These are phyloP conservation scores for Penicillium malachiteum DNA, from an alignment of 495 filamentous ascomycete species.

Conservation along the genomic window DNA sequence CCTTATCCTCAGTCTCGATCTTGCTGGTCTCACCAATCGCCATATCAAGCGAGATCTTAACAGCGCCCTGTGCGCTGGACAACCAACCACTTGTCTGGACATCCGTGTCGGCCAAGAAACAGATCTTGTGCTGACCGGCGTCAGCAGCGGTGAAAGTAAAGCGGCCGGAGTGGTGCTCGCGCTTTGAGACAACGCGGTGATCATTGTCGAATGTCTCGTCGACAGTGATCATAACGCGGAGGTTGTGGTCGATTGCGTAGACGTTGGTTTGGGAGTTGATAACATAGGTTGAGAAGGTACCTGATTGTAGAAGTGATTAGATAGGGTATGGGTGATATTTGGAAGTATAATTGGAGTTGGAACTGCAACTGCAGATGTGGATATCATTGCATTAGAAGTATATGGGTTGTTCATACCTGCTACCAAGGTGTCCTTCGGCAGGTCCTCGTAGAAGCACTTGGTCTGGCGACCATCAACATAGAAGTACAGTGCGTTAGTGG, in stretches of 20 bases:
- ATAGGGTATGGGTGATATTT: too few species aligned
- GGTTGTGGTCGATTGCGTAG: constrained; percentile 67
- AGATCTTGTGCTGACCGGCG: constrained; percentile 89
- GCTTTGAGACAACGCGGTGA: constrained; percentile 89
- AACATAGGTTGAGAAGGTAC: constrained; percentile 82
- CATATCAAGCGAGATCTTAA: constrained; percentile 83
- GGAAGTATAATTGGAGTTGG: background rate
- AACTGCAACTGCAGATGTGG: background rate
- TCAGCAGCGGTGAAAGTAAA: constrained; percentile 98
- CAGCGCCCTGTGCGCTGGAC: constrained; percentile 64
- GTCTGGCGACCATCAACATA: constrained; percentile 77
- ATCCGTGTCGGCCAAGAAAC: constrained; percentile 77
- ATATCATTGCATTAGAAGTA: background rate
- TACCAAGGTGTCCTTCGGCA: constrained; percentile 95
- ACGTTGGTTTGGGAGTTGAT: constrained; percentile 61
- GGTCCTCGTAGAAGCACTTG: constrained; percentile 94
- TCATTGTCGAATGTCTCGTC: constrained; percentile 98
- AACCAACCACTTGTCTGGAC: constrained; percentile 67
- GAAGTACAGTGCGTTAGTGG: constrained; percentile 86
- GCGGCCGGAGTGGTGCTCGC: constrained; percentile 69
- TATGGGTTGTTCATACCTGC: constrained; percentile 59
- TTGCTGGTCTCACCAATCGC: constrained; percentile 94
- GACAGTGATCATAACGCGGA: constrained; percentile 86
- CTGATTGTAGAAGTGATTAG: constrained; percentile 33
- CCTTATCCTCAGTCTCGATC: constrained; percentile 92